Base-by-base conservation (phyloP, 1,284 basidiomycete genomes). In the Microbotryomycetes sp. region DNA sequence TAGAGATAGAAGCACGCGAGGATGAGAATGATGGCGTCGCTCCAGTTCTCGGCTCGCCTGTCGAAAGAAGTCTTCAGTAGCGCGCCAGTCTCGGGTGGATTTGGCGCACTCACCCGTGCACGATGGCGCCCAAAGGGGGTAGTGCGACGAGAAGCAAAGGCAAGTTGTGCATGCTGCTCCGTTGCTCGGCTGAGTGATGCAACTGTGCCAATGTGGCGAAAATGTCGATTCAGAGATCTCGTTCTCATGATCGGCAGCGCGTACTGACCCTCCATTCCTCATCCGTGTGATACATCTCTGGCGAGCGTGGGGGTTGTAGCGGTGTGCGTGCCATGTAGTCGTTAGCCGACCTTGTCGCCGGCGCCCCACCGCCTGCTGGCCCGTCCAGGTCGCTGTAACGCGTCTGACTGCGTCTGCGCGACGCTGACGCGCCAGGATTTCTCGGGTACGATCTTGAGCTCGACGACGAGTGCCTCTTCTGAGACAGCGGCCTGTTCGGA, bases 31-130 rank as follows among this genome's bases (percentile, higher is more conserved):
- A 77, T 72, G 15, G 71, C 74, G 57, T 77, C 75, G 29, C 70
- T 71, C 76, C 76, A 77, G 35, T 72, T 70, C 63, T 75, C 74
- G 9, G 74, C 74, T 28, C 72, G 66, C n/a, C 75, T 67, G 47
- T 30, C 11, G 18, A n/a, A n/a, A n/a, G n/a, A n/a, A n/a, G n/a
- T n/a, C n/a, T n/a, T n/a, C n/a, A n/a, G 11, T 31, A 15, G 11
- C 21, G 41, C 21, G 18, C 27, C 16, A 11, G 13, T 21, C n/a
- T 6, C 5, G 29, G 50, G 69, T 9, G 30, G 46, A 27, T 4
- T 29, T 27, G 45, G 56, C 24, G 31, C 49, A 59, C 66, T 28
- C 45, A 50, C 52, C 67, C 71, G 31, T 69, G 67, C 4, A 72
- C 26, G 55, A 69, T 59, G 0, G 69, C 66, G 5, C 69, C 66